Base-by-base conservation (phyloP, 306 rosid genomes). In the Pyrus bretschneideri region DNA sequence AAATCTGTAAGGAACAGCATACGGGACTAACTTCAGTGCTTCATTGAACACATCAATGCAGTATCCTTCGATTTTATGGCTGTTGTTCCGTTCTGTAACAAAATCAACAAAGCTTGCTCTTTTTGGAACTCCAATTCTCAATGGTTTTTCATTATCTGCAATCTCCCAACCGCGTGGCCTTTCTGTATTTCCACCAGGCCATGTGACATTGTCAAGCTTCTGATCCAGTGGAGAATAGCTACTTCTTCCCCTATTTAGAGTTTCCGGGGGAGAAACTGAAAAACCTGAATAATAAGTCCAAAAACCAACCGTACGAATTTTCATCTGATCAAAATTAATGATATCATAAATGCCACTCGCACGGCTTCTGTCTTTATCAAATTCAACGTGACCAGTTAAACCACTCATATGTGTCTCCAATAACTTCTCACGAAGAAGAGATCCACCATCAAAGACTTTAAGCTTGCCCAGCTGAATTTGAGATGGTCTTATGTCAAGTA, bases 91-190 rank as follows among this genome's bases (percentile, higher is more conserved):
- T 73, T 71, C 91, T 72, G 97, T 88, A 72, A 90, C 96, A 29
- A 92, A 95, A 75, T 95, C 97, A 81, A 89, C 83, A 77, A 92
- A 95, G 85, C 99, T 90, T 67, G 86, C 93, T 85, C 99, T 85
- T 65, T 62, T 85, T 65, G 99, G 99, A 73, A 95, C 99, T 75
- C 89, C 96, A 80, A 95, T 89, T 78, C 85, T 88, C 88, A 95
- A 81, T 9, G 99, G 97, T 69, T 86, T 89, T 60, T 82, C 91
- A 75, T 83, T 51, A 68, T 79, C 84, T 59, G 99, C 97, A 82
- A 95, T 72, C 77, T 81, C 96, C 99, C 99, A 95, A 35, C 99
- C 99, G 7, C 97, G 99, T 14, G 99, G 99, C 35, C 73, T 86
- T 65, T 70, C 88, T 17, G 84, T 89, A 80, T 72, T 75, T 70